phyloP scores from a whole-genome alignment of 2,329 filamentous ascomycete genomes.

The Ophiostoma quercus region DNA sequence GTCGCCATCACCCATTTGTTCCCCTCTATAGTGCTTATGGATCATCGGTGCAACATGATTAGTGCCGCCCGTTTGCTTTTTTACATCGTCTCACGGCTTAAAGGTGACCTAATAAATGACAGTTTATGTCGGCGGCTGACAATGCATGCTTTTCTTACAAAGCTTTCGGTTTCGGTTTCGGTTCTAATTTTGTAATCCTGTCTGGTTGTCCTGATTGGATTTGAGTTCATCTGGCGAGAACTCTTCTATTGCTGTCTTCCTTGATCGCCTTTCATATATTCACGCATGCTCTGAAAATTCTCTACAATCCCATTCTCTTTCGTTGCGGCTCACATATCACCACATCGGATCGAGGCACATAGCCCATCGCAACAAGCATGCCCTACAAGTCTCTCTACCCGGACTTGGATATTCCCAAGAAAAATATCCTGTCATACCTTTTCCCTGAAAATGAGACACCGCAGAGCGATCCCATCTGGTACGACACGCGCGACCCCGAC shows the following conservation, averaged over 20 bases:
- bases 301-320: background rate
- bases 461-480: constrained; percentile 48
- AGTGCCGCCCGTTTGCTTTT: background rate
- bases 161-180: background rate
- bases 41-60: background rate
- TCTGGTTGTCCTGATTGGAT: background rate
- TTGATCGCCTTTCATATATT: background rate
- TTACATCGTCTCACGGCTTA: background rate
- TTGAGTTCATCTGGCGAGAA: background rate
- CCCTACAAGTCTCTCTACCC: constrained; percentile 42
- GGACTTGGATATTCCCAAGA: constrained; percentile 41
- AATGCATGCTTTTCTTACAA: background rate
- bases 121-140: background rate
- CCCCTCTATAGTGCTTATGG: background rate
- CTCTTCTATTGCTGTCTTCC: background rate
- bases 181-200: background rate
- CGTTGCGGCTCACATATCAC: background rate
- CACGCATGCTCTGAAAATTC: background rate
- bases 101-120: background rate
- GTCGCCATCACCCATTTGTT: background rate
- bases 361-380: constrained; percentile 32
- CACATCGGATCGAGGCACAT: background rate
- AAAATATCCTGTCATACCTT: constrained; percentile 40
- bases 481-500: constrained; percentile 44
- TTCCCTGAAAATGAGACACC: constrained; percentile 32